phyloP scores from a whole-genome alignment of 768 basidiomycete genomes.

The Boletus coccyginus region DNA sequence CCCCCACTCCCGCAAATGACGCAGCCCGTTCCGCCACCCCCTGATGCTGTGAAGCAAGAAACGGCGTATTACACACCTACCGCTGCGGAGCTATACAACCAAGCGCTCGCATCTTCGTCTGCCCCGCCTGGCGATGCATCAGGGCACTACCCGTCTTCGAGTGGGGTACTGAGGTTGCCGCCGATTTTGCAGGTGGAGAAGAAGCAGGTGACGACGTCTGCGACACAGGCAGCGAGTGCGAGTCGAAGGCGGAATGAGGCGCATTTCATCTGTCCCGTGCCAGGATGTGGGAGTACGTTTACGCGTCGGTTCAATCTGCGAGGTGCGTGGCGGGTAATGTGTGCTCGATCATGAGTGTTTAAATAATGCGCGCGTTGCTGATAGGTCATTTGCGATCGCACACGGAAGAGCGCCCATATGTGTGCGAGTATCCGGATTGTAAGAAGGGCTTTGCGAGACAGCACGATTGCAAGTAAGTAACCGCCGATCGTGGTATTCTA shows the following conservation, averaged over 20 bases:
- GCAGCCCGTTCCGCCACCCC: slow-evolving; percentile 15
- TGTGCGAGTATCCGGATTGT: slow-evolving; percentile 92
- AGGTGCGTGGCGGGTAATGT: slow-evolving; percentile 45
- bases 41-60: slow-evolving; percentile 40
- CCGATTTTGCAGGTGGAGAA: slow-evolving; percentile 90
- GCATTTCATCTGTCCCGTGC: slow-evolving; percentile 90
- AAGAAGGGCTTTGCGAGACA: slow-evolving; percentile 94
- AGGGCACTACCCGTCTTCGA: slow-evolving; percentile 29
- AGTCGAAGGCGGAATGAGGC: slow-evolving; percentile 89
- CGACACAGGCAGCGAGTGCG: slow-evolving; percentile 89
- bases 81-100: slow-evolving; percentile 55
- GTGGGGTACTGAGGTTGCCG: slow-evolving; percentile 55
- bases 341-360: not conserved
- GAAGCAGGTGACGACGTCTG: slow-evolving; percentile 92
- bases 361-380: slow-evolving; percentile 2
- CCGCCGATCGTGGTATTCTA: slow-evolving; percentile 4
- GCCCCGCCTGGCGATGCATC: slow-evolving; percentile 21
- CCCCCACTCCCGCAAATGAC: slow-evolving; percentile 28
- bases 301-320: slow-evolving; percentile 87
- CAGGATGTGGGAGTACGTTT: slow-evolving; percentile 96
- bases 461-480: slow-evolving; percentile 92
- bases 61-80: slow-evolving; percentile 46
- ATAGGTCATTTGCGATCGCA: slow-evolving; percentile 91
- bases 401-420: slow-evolving; percentile 92
- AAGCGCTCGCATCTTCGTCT: slow-evolving; percentile 37